Evolutionary conservation across 1,284 basidiomycete species (phyloP).

Genomic region (Xerocomus nothofagi): DNA sequence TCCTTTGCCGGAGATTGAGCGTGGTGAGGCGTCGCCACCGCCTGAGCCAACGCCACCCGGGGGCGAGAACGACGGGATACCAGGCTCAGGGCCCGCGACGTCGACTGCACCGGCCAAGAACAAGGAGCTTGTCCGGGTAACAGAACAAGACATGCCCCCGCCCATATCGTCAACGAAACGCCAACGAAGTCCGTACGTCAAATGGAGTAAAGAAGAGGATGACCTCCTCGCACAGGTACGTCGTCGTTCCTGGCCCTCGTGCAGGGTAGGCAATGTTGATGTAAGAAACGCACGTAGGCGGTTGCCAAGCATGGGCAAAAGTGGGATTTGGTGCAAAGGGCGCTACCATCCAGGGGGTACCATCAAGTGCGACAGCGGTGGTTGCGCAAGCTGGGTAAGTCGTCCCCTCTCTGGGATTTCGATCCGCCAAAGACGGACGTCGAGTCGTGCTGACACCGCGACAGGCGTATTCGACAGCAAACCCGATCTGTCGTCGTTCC

Average conservation of each 20-base stretch:
- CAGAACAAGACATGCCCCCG: conserved; percentile 17
- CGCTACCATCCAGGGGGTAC: conserved; percentile 38
- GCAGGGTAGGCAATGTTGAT: not conserved
- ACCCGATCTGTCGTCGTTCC: conserved; percentile 36
- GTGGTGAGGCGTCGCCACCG: conserved; percentile 3
- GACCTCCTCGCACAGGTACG: conserved; percentile 39
- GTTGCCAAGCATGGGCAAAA: conserved; percentile 43
- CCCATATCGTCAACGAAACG: conserved; percentile 21
- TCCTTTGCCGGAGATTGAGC: conserved; percentile 1
- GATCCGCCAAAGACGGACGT: not conserved
- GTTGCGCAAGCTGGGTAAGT: conserved; percentile 39
- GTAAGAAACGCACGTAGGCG: conserved; percentile 23
- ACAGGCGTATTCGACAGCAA: conserved; percentile 40
- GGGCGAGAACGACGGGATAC: not conserved
- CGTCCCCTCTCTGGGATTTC: not conserved
- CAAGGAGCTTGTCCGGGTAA: conserved; percentile 28
- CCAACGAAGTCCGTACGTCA: conserved; percentile 40
- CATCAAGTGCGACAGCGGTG: conserved; percentile 43
- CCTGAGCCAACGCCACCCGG: conserved; percentile 10
- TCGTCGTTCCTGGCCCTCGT: not conserved
- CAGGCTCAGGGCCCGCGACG: not conserved
- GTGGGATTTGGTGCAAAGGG: conserved; percentile 43
- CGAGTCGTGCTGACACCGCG: conserved; percentile 1
- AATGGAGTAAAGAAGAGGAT: conserved; percentile 42
- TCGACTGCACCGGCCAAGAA: conserved; percentile 12